Evolutionary conservation across 768 basidiomycete species (phyloP).

Genomic region (Mycena albidolilacea): DNA sequence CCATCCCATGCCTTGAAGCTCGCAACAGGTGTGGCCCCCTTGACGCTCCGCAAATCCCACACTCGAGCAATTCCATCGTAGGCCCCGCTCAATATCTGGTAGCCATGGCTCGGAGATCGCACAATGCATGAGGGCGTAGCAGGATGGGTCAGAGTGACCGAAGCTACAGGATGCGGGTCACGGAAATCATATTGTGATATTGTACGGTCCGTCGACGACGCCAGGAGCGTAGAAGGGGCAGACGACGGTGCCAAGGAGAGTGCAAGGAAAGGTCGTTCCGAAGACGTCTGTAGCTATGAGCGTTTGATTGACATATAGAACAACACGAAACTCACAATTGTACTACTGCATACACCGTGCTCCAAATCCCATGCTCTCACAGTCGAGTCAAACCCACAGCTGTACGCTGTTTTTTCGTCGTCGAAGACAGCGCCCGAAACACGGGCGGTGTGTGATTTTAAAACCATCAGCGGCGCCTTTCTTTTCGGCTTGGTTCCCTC

Average conservation of each 20-base stretch:
- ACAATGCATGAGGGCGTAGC: slow-evolving; percentile 79
- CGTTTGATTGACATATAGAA: slow-evolving; percentile 5
- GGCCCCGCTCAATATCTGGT: slow-evolving; percentile 79
- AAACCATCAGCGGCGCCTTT: slow-evolving; percentile 79
- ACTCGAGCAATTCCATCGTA: slow-evolving; percentile 85
- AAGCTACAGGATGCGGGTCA: slow-evolving; percentile 51
- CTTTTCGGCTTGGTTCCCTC: slow-evolving; percentile 61
- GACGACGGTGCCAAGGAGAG: slow-evolving; percentile 59
- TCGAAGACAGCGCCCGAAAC: slow-evolving; percentile 83
- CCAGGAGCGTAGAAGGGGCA: slow-evolving; percentile 50
- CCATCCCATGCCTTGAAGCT: slow-evolving; percentile 75
- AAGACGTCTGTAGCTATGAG: slow-evolving; percentile 62
- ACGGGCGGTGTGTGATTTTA: slow-evolving; percentile 88
- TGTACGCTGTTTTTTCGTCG: slow-evolving; percentile 65
- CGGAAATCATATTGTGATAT: slow-evolving; percentile 82
- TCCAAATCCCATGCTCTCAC: slow-evolving; percentile 92
- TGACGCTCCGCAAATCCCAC: slow-evolving; percentile 84
- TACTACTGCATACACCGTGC: slow-evolving; percentile 76
- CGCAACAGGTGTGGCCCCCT: slow-evolving; percentile 66
- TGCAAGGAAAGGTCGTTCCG: slow-evolving; percentile 84
- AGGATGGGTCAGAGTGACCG: slow-evolving; percentile 69
- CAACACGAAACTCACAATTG: slow-evolving; percentile 67
- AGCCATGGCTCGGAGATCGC: slow-evolving; percentile 43
- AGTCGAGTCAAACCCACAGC: slow-evolving; percentile 92
- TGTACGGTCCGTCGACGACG: slow-evolving; percentile 82